Evolutionary conservation across 306 rosid species (phyloP), one percentile per base, ranked within the genome.

Genomic region (Quercus berberidifolia): DNA sequence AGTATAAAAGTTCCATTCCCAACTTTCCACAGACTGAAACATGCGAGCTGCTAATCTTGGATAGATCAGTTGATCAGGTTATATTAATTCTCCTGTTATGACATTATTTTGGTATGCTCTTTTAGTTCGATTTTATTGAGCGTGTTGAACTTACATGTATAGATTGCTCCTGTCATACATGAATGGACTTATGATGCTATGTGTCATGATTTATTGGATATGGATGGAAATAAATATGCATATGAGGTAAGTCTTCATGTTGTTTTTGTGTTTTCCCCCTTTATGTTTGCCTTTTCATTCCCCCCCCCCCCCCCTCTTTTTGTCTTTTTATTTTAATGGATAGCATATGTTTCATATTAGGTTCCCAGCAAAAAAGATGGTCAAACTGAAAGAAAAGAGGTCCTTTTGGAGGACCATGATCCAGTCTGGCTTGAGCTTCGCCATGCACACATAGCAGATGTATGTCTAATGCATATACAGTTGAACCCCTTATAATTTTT

Each of bases 121-220:
- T 71, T 80, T 18, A 38, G 59, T 77, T 82, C 67, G 54, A 83
- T 52, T 60, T 56, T 79, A 26, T 75, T 57, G 30, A 63, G 69
- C 58, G 69, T 77, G 31, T 26, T 82, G 82, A 78, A 76, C 75
- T 71, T 70, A 25, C 58, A 26, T 76, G 55, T 69, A 43, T 83
- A 95, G 99, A 90, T 95, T 90, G 97, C 99, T 85, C 98, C 99
- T 75, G 83, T 91, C 60, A 92, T 95, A 82, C 99, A 95, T 80
- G 99, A 95, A 80, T 95, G 99, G 99, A 95, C 99, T 69, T 95
- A 95, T 63, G 98, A 95, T 84, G 99, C 99, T 58, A 95, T 95
- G 99, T 86, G 91, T 78, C 98, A 87, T 57, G 99, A 95, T 84
- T 82, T 95, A 83, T 80, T 95, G 84, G 82, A 86, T 73, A 85